These are phyloP conservation scores for Tylopilus felleus DNA, from an alignment of 768 basidiomycete genomes.

Conservation along the genomic window DNA sequence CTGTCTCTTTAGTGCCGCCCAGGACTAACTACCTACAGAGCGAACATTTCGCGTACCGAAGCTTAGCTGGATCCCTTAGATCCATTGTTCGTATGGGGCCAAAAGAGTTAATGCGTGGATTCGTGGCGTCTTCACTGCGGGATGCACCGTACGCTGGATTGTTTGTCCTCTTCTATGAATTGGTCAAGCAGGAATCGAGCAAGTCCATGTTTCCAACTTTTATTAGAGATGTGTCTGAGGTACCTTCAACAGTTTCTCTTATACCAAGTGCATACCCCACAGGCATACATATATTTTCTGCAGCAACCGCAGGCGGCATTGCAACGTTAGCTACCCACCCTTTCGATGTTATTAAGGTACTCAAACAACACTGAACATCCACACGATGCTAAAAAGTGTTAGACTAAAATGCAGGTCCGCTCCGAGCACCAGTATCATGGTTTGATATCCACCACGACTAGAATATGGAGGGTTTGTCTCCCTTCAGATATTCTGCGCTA, in stretches of 20 bases:
- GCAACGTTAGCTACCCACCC: conserved; percentile 88
- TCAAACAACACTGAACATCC: background rate
- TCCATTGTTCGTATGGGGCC: conserved; percentile 69
- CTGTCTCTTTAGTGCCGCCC: background rate
- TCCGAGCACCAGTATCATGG: conserved; percentile 72
- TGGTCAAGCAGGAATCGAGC: conserved; percentile 74
- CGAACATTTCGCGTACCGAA: conserved; percentile 69
- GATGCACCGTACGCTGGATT: conserved; percentile 94
- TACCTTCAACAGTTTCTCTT: conserved; percentile 35
- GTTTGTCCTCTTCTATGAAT: conserved; percentile 86
- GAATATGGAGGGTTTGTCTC: conserved; percentile 64
- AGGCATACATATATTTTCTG: conserved; percentile 59
- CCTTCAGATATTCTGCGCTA: background rate
- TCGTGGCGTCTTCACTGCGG: conserved; percentile 82
- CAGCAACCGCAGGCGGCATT: conserved; percentile 77
- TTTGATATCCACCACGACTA: conserved; percentile 56
- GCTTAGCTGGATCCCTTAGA: conserved; percentile 53
- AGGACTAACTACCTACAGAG: conserved; percentile 46
- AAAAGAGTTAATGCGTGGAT: conserved; percentile 79
- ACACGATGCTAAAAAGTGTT: conserved; percentile 1
- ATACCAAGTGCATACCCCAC: conserved; percentile 44
- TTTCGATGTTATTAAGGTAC: conserved; percentile 92
- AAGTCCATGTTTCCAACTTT: conserved; percentile 19
- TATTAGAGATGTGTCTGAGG: conserved; percentile 6
- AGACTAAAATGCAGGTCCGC: conserved; percentile 95